Conservation (phyloP, 2,329 filamentous ascomycete species). For the Claviceps spartinae region DNA sequence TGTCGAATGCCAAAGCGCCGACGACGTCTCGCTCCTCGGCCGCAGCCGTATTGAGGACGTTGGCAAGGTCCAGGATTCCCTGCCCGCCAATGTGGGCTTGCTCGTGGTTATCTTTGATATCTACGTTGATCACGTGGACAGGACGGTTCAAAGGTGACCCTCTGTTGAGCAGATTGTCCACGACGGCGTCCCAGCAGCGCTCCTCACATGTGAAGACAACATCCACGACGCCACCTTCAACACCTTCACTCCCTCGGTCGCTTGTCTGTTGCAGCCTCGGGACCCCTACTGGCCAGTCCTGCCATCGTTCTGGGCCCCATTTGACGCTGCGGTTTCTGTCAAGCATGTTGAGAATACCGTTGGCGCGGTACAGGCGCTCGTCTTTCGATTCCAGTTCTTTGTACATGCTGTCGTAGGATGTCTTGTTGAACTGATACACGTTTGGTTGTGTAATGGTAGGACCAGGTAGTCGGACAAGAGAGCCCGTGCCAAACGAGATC, state of each 20-base stretch:
- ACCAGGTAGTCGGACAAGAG: constrained; percentile 81
- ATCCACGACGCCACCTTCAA: constrained; percentile 82
- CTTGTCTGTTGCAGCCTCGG: constrained; percentile 64
- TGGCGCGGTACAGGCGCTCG: constrained; percentile 72
- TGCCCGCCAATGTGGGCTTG: constrained; percentile 83
- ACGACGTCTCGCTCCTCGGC: constrained; percentile 57
- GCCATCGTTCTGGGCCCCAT: constrained; percentile 92
- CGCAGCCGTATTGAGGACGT: constrained; percentile 70
- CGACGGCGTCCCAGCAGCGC: constrained; percentile 92
- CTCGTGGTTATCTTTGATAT: constrained; percentile 97
- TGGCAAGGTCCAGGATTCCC: constrained; percentile 83
- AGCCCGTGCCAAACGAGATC: constrained; percentile 94
- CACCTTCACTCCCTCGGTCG: constrained; percentile 66
- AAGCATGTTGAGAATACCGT: constrained; percentile 92
- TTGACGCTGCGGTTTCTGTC: constrained; percentile 85
- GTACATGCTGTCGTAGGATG: constrained; percentile 90
- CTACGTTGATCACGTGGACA: constrained; percentile 95
- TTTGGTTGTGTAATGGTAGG: constrained; percentile 88
- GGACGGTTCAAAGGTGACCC: constrained; percentile 80
- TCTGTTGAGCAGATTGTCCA: constrained; percentile 81
- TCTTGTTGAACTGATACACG: constrained; percentile 95
- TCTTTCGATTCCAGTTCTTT: constrained; percentile 82
- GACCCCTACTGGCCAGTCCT: constrained; percentile 86
- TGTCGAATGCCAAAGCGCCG: constrained; percentile 54
- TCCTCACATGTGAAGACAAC: constrained; percentile 96